These are phyloP conservation scores for Solanum ossicruentum DNA, from an alignment of 257 asterid species.

Conservation along the genomic window DNA sequence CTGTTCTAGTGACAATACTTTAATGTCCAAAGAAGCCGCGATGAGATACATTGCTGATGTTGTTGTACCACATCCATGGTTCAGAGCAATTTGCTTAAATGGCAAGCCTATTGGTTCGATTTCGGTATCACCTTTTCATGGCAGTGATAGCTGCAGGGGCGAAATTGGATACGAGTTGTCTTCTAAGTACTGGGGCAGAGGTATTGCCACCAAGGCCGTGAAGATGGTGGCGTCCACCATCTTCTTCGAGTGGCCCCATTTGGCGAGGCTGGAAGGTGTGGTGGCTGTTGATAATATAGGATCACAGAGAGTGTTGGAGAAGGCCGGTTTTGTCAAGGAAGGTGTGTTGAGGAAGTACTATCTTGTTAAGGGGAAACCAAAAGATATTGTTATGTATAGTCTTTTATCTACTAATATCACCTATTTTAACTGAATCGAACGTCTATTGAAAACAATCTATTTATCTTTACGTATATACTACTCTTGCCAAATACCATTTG, in stretches of 20 bases:
- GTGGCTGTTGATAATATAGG: constrained; percentile 50
- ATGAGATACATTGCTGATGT: constrained; percentile 7
- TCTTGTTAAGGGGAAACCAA: constrained; percentile 44
- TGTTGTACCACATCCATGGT: constrained; percentile 41
- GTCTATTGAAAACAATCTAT: no score
- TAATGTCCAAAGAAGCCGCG: constrained; percentile 35
- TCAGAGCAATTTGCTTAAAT: constrained; percentile 36
- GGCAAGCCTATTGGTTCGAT: constrained; percentile 39
- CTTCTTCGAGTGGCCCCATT: constrained; percentile 48
- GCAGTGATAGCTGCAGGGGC: constrained; percentile 32
- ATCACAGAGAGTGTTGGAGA: constrained; percentile 69
- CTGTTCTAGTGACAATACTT: constrained; percentile 32
- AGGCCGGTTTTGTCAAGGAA: constrained; percentile 56
- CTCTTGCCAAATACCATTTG: background rate
- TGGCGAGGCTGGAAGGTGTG: constrained; percentile 60
- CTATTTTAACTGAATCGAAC: background rate
- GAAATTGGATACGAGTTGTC: constrained; percentile 48
- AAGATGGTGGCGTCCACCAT: constrained; percentile 35
- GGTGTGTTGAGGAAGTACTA: constrained; percentile 64
- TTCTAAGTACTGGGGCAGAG: constrained; percentile 63
- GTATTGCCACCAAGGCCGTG: constrained; percentile 58
- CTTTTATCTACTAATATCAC: constrained; percentile 37
- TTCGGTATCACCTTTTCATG: constrained; percentile 20
- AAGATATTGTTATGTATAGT: constrained; percentile 52
- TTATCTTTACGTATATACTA: background rate